Evolutionary conservation across 768 basidiomycete genomes (phyloP), one percentile per base, ranked within the genome.

Genomic region (Coprinellus aureogranulatus): DNA sequence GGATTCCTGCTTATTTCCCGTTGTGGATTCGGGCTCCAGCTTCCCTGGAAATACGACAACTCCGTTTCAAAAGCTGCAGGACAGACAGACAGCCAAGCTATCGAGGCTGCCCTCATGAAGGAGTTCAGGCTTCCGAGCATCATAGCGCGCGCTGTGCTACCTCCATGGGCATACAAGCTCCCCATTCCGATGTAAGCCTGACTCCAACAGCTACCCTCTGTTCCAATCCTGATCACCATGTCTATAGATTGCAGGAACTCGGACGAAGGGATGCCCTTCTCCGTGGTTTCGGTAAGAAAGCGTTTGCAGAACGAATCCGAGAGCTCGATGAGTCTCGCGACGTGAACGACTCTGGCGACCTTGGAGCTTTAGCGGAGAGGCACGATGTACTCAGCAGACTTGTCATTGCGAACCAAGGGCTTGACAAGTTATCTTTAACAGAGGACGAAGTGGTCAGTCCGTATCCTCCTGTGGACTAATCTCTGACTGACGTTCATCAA

Each of bases 11-110:
- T 66, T 39, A 61, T 69, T 12, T 60, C 61, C 22, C 61, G 59
- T 16, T 68, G 67, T 54, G 65, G 59, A 25, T 69, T 68, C 48
- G 67, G 67, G 22, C 61, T 69, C n/a, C 58, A 55, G 8, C 53
- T 64, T 22, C 49, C 60, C 12, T 67, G 67, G 66, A 53, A 23
- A 6, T 47, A 49, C 8, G n/a, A 53, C 39, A 41, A 53, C 25
- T 40, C 49, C 4, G 34, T 20, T 3, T 23, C 45, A 4, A 22
- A 14, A n/a, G 3, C 45, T 23, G 45, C 1, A n/a, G 10, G 53
- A 47, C 22, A 20, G 52, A 53, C 59, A 39, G 53, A 47, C 9
- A 46, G 48, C 22, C 30, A 34, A 12, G 53, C 34, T 23, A 48
- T 59, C 26, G 30, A 59, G 44, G 14, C 50, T 2, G 57, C 53